Conservation (phyloP, 345 rosid genomes). For the Eutrema japonicum region DNA sequence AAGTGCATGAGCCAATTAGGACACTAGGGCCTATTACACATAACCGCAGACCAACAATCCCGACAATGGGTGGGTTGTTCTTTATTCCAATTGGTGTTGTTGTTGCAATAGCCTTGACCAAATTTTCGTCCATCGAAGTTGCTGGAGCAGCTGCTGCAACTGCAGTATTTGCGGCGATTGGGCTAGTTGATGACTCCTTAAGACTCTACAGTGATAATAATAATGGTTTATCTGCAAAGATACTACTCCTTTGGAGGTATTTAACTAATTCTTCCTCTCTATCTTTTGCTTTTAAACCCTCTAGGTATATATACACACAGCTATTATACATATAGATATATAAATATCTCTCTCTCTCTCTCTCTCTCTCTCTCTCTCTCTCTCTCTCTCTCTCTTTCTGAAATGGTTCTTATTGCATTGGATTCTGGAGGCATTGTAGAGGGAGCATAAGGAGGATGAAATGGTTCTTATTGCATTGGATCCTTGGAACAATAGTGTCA, state of each 20-base stretch:
- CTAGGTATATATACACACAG: too few relatives aligned
- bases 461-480: constrained; percentile 88
- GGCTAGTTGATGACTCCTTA: constrained; percentile 68
- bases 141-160: constrained; percentile 71
- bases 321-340: too few relatives aligned
- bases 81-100: constrained; percentile 75
- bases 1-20: constrained; percentile 52
- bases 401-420: too few relatives aligned
- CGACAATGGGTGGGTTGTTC: constrained; percentile 89
- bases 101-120: constrained; percentile 63
- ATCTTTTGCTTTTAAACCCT: neutral
- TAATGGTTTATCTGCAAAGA: constrained; percentile 59
- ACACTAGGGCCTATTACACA: constrained; percentile 50
- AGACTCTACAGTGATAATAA: constrained; percentile 46
- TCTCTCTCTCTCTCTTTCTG: too few relatives aligned
- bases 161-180: constrained; percentile 69
- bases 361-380: too few relatives aligned
- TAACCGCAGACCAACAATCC: constrained; percentile 60
- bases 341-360: too few relatives aligned
- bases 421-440: constrained; percentile 49
- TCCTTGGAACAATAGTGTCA: constrained; percentile 66
- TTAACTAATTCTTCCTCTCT: neutral
- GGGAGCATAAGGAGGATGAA: constrained; percentile 66
- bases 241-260: constrained; percentile 72
- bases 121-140: constrained; percentile 70